Evolutionary conservation across 164 flowering plant genomes (phyloP), one percentile per base, ranked within the genome.

Genomic region (Malania oleifera): DNA sequence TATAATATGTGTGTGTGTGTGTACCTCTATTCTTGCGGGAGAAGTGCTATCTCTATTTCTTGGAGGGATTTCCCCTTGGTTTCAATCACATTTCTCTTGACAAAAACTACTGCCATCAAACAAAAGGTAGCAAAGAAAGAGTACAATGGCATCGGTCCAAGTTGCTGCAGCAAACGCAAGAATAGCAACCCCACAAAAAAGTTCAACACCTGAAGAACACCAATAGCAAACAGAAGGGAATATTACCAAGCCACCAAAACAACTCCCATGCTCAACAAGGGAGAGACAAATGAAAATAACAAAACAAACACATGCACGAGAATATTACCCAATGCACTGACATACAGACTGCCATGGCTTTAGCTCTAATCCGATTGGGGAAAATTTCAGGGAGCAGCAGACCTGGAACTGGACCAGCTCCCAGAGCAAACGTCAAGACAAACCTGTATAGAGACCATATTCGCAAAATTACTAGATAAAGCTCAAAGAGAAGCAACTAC

Each of bases 391-490:
- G 83, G 7, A 92, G 73, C 56, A 92, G 95, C 23, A 92, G 86
- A 71, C 89, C 79, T 6, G 98, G 98, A 57, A 92, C 96, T 63
- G 98, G 98, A 57, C 98, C 98, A 70, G 95, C 98, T 38, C 98
- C 98, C 10, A 84, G 25, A 26, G 98, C 81, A 84, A 92, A 92
- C 29, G 80, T 70, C 0, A 89, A 70, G 26, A 92, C 98, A 79
- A 85, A 87, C 83, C 98, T 92, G 83, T 68, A 72, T 47, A 64
- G 64, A 39, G 14, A 54, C 12, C 20, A 26, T 5, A 48, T 31
- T 25, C 1, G n/a, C n/a, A n/a, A n/a, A n/a, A n/a, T n/a, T n/a
- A n/a, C n/a, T n/a, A n/a, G n/a, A n/a, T n/a, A n/a, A n/a, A n/a
- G n/a, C n/a, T n/a, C n/a, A n/a, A n/a, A n/a, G n/a, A n/a, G n/a